These are phyloP conservation scores for Willaertia magna DNA, from an alignment of 208 protist species.

Conservation along the genomic window DNA sequence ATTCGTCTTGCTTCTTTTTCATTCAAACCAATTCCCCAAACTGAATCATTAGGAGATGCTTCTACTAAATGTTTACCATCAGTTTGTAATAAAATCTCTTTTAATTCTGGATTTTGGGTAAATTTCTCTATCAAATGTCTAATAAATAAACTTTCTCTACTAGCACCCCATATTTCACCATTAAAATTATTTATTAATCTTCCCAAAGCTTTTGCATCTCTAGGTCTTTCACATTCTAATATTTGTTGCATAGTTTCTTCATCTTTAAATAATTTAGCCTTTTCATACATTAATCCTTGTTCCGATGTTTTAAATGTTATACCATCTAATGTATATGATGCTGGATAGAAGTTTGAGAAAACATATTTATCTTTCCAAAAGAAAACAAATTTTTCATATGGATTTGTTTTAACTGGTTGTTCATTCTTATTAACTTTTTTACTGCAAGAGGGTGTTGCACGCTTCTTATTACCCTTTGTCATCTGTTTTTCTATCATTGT, in stretches of 20 bases:
- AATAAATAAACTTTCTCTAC: background rate
- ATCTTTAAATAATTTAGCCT: conserved; percentile 16
- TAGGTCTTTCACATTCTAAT: background rate
- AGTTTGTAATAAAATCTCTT: background rate
- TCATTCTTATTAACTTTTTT: too few relatives aligned
- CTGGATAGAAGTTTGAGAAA: background rate
- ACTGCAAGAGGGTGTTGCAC: too few relatives aligned
- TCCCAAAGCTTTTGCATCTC: conserved; percentile 1
- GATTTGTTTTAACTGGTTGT: background rate
- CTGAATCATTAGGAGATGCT: conserved; percentile 10
- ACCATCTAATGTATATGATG: background rate
- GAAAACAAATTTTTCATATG: background rate
- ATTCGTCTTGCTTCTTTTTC: background rate
- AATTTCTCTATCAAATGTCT: background rate
- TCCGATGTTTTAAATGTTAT: background rate
- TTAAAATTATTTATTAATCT: background rate
- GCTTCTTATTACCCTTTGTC: too few relatives aligned
- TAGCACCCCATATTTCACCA: background rate
- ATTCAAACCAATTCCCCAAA: conserved; percentile 21
- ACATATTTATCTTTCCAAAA: background rate
- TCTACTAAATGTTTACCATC: conserved; percentile 11
- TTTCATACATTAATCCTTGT: conserved; percentile 15
- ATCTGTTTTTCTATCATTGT: too few relatives aligned
- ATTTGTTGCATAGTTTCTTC: background rate
- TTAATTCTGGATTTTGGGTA: conserved; percentile 6